Conservation (phyloP, 371 early-diverging fungal species). For the Mucor irregularis region DNA sequence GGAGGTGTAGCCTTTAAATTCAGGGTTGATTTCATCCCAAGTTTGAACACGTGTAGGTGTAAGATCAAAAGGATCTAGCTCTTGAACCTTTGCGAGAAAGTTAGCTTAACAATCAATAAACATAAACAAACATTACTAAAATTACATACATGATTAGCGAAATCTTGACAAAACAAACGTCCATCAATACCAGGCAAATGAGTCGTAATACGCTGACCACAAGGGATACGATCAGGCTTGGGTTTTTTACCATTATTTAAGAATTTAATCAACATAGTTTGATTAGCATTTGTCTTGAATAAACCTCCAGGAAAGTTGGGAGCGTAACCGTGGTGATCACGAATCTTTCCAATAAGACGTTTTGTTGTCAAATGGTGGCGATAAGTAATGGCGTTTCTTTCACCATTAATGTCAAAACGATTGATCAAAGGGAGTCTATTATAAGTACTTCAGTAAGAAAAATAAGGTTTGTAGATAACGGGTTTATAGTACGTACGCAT, state of each 20-base stretch:
- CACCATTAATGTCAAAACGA: conserved; percentile 63
- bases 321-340: conserved; percentile 68
- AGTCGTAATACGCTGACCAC: conserved; percentile 53
- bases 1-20: conserved; percentile 69
- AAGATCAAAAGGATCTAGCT: conserved; percentile 74
- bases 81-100: conserved; percentile 54
- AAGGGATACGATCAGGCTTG: conserved; percentile 61
- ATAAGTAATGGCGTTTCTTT: conserved; percentile 56
- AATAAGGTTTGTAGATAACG: not conserved
- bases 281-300: conserved; percentile 68
- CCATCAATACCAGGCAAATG: conserved; percentile 58
- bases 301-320: conserved; percentile 68
- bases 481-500: conserved; percentile 46
- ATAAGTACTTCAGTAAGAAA: too few species aligned
- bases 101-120: conserved; percentile 2
- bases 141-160: conserved; percentile 56
- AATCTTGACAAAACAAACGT: conserved; percentile 58
- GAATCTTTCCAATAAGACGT: conserved; percentile 61
- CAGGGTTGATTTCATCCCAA: conserved; percentile 68
- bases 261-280: conserved; percentile 61
- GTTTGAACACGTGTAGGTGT: conserved; percentile 65
- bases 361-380: conserved; percentile 61
- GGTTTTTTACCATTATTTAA: conserved; percentile 52
- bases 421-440: conserved; percentile 58
- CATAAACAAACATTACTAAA: conserved; percentile 4